Percentiles rank a stretch among this genome's conserved stretches.
Conservation (phyloP, 345 rosid species). For the Acer negundo region DNA sequence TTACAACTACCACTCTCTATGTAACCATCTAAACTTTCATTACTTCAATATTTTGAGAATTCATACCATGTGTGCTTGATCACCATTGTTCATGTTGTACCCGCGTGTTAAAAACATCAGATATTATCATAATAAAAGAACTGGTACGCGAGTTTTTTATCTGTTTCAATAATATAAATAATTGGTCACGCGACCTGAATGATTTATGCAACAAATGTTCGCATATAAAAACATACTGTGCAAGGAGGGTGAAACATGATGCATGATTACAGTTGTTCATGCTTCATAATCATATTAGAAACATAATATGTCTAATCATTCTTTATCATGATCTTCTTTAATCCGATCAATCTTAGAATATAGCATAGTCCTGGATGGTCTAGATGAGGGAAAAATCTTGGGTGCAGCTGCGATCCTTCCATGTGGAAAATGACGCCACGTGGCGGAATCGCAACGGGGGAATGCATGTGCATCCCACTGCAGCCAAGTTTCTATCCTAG, state of each 20-base stretch:
- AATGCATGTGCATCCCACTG: too few species aligned
- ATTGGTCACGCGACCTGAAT: background rate
- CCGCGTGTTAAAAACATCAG: background rate
- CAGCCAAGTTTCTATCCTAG: too few species aligned
- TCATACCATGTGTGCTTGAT: background rate
- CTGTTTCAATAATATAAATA: too few species aligned
- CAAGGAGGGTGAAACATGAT: background rate
- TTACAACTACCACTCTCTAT: background rate
- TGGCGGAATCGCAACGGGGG: too few species aligned
- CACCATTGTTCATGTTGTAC: background rate
- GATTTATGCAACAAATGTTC: background rate
- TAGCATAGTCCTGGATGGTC: background rate
- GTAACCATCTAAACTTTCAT: too few species aligned
- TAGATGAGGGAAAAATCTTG: background rate
- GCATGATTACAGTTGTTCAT: background rate
- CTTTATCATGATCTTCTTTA: background rate
- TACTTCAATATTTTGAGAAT: background rate
- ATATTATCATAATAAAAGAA: background rate
- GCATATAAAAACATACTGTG: too few species aligned
- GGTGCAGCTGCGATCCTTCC: background rate
- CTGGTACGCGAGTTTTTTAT: too few species aligned
- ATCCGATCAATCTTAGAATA: background rate
- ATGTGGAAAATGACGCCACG: too few species aligned
- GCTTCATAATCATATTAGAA: background rate
- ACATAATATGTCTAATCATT: background rate